A percentile compares a stretch with the other conserved stretches of the same genome.
Evolutionary conservation across 2,329 filamentous ascomycete species (phyloP).

Genomic region (Fusarium sp.): DNA sequence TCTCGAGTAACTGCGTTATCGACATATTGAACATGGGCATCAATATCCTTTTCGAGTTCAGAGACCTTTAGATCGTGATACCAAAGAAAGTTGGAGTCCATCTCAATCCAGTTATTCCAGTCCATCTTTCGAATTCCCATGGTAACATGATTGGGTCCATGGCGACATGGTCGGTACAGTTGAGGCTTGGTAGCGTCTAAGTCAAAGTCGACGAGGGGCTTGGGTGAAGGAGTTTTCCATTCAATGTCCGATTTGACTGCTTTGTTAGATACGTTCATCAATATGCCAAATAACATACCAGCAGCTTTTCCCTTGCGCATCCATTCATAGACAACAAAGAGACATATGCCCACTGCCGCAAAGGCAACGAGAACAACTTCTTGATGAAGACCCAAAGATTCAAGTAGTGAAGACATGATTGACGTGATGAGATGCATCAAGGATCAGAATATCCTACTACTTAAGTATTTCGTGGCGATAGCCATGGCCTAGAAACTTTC

Average conservation of each 20-base stretch:
- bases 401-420: neutral
- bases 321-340: neutral
- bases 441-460: rapidly evolving
- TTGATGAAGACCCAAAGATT: neutral
- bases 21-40: conserved; percentile 33
- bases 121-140: conserved; percentile 38
- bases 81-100: conserved; percentile 35
- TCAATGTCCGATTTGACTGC: neutral
- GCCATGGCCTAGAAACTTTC: conserved; percentile 12
- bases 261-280: rapidly evolving
- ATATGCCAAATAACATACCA: neutral
- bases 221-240: conserved; percentile 18
- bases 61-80: conserved; percentile 36
- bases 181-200: conserved; percentile 24
- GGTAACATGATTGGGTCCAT: conserved; percentile 31
- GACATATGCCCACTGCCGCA: neutral
- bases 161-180: conserved; percentile 34
- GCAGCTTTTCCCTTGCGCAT: neutral
- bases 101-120: conserved; percentile 40
- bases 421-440: neutral
- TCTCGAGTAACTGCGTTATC: conserved; percentile 28
- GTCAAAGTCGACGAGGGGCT: conserved; percentile 11
- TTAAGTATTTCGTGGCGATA: neutral
- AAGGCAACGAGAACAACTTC: neutral
- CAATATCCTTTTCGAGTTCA: conserved; percentile 27